Evolutionary conservation across 2,329 filamentous ascomycete species (phyloP).

Genomic region (Botryotinia convoluta): DNA sequence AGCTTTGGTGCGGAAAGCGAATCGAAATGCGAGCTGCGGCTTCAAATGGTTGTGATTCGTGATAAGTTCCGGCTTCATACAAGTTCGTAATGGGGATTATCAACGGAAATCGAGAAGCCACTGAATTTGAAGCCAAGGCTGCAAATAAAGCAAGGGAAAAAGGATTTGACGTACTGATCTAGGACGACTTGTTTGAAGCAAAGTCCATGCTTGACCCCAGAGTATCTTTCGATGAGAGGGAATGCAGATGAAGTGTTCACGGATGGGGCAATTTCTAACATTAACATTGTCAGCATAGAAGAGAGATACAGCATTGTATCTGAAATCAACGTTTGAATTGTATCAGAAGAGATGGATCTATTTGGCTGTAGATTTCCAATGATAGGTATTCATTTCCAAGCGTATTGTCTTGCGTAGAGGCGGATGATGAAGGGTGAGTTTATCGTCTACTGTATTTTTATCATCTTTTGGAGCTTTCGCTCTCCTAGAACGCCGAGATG

Average conservation of each 20-base stretch:
- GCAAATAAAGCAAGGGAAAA: fast-evolving
- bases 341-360: background rate
- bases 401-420: background rate
- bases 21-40: background rate
- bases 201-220: background rate
- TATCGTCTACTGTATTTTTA: background rate
- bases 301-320: background rate
- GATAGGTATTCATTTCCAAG: background rate
- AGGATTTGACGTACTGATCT: background rate
- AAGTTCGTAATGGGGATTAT: background rate
- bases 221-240: background rate
- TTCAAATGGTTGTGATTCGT: background rate
- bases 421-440: background rate
- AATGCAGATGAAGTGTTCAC: background rate
- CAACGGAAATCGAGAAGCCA: background rate
- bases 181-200: background rate
- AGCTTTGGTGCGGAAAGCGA: background rate
- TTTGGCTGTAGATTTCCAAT: background rate
- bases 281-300: background rate
- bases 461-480: background rate
- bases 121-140: background rate
- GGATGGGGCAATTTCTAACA: background rate
- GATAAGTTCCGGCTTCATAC: background rate
- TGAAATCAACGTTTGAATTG: background rate
- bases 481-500: background rate